phyloP scores from a whole-genome alignment of 2,329 filamentous ascomycete genomes.

The Cladorrhinum sp. region DNA sequence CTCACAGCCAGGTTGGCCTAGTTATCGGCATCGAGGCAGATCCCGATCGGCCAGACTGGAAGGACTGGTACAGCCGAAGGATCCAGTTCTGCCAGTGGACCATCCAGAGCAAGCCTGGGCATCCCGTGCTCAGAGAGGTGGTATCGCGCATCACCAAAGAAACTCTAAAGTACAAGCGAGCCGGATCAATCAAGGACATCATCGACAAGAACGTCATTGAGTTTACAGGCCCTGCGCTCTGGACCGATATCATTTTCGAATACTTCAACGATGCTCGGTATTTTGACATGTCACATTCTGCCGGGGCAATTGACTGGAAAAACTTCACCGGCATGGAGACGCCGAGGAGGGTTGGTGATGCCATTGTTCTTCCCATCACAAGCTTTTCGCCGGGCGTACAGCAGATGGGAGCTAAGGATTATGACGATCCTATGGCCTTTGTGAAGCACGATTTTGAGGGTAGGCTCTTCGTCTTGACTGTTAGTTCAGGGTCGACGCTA shows the following conservation, averaged over 20 bases:
- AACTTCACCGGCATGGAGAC: constrained; percentile 86
- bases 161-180: constrained; percentile 69
- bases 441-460: constrained; percentile 97
- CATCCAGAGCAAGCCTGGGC: constrained; percentile 91
- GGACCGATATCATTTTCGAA: constrained; percentile 88
- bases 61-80: constrained; percentile 89
- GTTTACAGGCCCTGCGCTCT: constrained; percentile 88
- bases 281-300: constrained; percentile 73
- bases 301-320: constrained; percentile 73
- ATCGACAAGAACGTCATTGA: constrained; percentile 77
- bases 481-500: constrained; percentile 20
- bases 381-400: constrained; percentile 93
- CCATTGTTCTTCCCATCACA: constrained; percentile 90
- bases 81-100: constrained; percentile 99
- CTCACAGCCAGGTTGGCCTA: constrained; percentile 74
- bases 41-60: constrained; percentile 88
- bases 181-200: constrained; percentile 59
- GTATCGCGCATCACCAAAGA: constrained; percentile 82
- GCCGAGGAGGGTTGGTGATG: constrained; percentile 86
- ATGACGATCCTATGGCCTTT: constrained; percentile 93
- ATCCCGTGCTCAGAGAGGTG: constrained; percentile 84
- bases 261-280: constrained; percentile 91
- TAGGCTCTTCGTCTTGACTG: constrained; percentile 41
- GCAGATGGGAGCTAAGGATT: constrained; percentile 87
- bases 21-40: constrained; percentile 96